phyloP scores from a whole-genome alignment of 1,284 basidiomycete species.

The Nidula niveotomentosa region DNA sequence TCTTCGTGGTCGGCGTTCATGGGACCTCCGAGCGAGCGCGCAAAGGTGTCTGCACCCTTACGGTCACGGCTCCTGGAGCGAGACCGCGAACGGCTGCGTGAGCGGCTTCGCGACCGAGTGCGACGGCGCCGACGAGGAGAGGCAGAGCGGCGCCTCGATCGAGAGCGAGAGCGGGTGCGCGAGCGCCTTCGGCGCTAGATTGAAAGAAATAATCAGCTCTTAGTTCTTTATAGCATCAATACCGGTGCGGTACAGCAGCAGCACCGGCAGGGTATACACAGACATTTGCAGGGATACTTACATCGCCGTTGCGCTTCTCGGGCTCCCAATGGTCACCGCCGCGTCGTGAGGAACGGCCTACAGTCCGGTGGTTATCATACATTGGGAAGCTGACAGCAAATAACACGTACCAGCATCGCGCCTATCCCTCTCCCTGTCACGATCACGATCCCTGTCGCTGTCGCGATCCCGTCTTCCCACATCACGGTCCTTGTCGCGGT shows the following conservation, averaged over 20 bases:
- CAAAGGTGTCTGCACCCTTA: conserved; percentile 61
- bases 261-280: no score
- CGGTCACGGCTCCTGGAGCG: conserved; percentile 65
- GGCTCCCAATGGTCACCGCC: conserved; percentile 79
- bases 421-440: conserved; percentile 30
- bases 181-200: conserved; percentile 43
- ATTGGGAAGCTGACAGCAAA: not conserved
- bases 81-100: conserved; percentile 54
- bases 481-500: conserved; percentile 36
- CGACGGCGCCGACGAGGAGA: conserved; percentile 66
- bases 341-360: conserved; percentile 40
- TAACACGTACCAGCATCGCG: conserved; percentile 53
- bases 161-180: conserved; percentile 25
- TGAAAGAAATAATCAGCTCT: not conserved
- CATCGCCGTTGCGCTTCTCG: conserved; percentile 55
- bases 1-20: conserved; percentile 91
- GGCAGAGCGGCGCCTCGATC: conserved; percentile 65
- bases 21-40: conserved; percentile 83
- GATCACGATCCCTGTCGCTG: conserved; percentile 38
- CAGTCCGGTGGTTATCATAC: not conserved
- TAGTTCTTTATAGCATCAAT: conserved; percentile 5
- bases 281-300: not conserved
- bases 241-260: not conserved
- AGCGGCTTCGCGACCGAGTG: conserved; percentile 47
- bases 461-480: conserved; percentile 47